A percentile compares a stretch with the other conserved stretches of the same genome.
Evolutionary conservation across 345 rosid genomes (phyloP).

Genomic region (Syzygium aqueum): DNA sequence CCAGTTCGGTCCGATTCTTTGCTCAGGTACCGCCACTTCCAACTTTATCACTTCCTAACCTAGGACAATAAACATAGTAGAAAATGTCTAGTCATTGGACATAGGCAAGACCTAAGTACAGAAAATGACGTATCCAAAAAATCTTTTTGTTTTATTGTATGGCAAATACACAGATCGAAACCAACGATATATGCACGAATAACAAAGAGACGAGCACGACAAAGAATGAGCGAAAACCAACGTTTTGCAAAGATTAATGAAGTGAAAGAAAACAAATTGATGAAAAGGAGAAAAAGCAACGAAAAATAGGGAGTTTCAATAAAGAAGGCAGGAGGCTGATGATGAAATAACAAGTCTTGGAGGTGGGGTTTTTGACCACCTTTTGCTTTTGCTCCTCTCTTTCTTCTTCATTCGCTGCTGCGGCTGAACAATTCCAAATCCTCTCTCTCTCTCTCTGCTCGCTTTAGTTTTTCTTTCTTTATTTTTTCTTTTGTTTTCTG

Average conservation of each 20-base stretch:
- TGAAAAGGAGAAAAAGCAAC: slow-evolving; percentile 27
- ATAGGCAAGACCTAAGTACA: neutral
- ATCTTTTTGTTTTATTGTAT: neutral
- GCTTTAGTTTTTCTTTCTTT: neutral
- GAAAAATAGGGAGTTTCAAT: slow-evolving; percentile 41
- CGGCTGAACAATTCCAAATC: neutral
- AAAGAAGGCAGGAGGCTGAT: slow-evolving; percentile 7
- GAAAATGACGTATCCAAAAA: neutral
- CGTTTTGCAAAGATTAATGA: neutral
- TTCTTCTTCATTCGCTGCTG: neutral
- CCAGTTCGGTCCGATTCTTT: no score
- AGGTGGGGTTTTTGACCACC: neutral
- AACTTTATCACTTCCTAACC: neutral
- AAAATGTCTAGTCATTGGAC: neutral
- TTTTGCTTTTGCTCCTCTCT: neutral
- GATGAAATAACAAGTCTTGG: neutral
- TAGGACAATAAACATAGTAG: neutral
- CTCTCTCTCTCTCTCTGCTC: neutral
- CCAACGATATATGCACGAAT: neutral
- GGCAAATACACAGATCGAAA: neutral
- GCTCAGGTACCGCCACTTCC: neutral
- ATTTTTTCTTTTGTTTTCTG: neutral
- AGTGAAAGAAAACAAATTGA: neutral
- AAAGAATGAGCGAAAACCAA: neutral
- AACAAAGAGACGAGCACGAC: neutral